Evolutionary conservation across 2,329 filamentous ascomycete species (phyloP), one percentile per base, ranked within the genome.

Genomic region (Stemphylium vesicarium): DNA sequence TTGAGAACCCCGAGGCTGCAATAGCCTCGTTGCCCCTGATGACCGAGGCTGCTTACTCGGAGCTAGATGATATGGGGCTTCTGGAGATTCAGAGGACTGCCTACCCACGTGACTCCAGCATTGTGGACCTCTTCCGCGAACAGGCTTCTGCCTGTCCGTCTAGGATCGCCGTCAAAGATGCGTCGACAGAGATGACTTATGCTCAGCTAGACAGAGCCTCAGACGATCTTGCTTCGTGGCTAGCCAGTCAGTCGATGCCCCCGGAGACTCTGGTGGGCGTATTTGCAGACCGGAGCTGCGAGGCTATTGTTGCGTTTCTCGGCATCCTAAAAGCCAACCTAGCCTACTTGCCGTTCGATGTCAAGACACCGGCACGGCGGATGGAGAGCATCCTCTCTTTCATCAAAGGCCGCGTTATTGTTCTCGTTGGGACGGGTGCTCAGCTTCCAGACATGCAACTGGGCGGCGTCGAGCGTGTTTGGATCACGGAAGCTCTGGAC

Each of bases 391-490:
- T 53, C 12, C 35, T 57, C 74, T 76, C 55, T 46, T 78, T 26
- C 73, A 77, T 32, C 83, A 86, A 15, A 77, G 81, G 1, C 71
- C 81, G 1, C 51, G 71, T 64, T 68, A 46, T 75, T 65, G 43
- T 79, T 77, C 65, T 74, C 78, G 4, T 31, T 5, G 32, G 40
- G 2, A 4, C 22, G 3, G 33, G 39, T 5, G n/a, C 32, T 6
- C 12, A n/a, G 16, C 12, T 8, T 35, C 9, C 31, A 4, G 20
- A 15, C 11, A 36, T 35, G 13, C 15, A 16, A 3, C 3, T n/a
- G 7, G 32, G n/a, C 3, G 5, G 32, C 18, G 48, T 43, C 20
- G 18, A 38, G 24, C 13, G 38, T 24, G 33, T 44, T 15, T 12
- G 11, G 3, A 40, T 47, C 6, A 2, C 2, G 3, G 15, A 50